Conservation (phyloP, 2,329 filamentous ascomycete genomes). For the Pseudogymnoascus sp. region DNA sequence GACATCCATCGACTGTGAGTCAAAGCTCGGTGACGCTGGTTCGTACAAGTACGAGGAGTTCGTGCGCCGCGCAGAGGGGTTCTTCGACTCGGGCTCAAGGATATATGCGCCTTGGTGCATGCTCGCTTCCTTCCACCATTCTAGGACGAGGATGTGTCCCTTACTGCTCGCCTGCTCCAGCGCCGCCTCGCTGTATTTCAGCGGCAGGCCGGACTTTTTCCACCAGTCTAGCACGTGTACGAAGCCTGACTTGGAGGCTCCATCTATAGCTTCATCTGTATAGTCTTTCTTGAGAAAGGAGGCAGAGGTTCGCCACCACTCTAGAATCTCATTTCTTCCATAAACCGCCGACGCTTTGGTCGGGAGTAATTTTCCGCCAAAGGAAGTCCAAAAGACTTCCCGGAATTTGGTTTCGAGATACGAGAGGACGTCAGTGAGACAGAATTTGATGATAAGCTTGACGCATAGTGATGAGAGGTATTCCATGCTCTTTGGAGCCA, state of each 20-base stretch:
- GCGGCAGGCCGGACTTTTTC: conserved; percentile 68
- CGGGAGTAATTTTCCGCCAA: conserved; percentile 70
- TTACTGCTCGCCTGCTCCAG: conserved; percentile 81
- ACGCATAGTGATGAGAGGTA: conserved; percentile 72
- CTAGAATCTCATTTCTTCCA: conserved; percentile 72
- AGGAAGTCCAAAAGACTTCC: conserved; percentile 78
- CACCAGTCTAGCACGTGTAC: conserved; percentile 86
- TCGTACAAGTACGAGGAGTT: conserved; percentile 14
- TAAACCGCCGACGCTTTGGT: conserved; percentile 85
- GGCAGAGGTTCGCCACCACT: conserved; percentile 82
- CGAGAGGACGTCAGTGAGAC: conserved; percentile 66
- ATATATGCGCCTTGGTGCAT: conserved; percentile 44
- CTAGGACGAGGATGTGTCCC: conserved; percentile 75
- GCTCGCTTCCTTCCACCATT: conserved; percentile 82
- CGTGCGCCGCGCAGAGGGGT: conserved; percentile 19
- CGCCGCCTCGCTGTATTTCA: conserved; percentile 79
- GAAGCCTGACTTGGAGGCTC: conserved; percentile 77
- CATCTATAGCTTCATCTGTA: conserved; percentile 67
- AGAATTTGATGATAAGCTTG: conserved; percentile 87
- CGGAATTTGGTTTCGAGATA: conserved; percentile 59
- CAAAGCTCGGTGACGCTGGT: conserved; percentile 12
- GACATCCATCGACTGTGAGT: conserved; percentile 16
- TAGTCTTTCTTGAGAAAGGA: conserved; percentile 84
- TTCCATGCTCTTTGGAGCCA: conserved; percentile 59
- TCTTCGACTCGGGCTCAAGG: conserved; percentile 31